phyloP scores from a whole-genome alignment of 1,284 basidiomycete species.

The Sutorius eximius region DNA sequence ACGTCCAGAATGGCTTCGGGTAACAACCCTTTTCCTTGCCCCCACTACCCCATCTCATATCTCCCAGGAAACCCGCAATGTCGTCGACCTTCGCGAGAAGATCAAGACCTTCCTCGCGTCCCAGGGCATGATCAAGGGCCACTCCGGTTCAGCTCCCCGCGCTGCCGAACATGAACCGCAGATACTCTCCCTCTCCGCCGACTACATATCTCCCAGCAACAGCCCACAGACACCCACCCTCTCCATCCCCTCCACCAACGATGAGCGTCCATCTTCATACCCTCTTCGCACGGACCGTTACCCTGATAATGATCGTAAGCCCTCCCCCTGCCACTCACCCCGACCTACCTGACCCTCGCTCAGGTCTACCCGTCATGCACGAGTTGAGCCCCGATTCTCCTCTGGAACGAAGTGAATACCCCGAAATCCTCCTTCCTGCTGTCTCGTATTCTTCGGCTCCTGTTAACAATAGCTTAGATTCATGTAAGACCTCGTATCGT shows the following conservation, averaged over 20 bases:
- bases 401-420: constrained; percentile 38
- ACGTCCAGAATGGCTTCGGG: constrained; percentile 81
- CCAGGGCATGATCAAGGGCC: constrained; percentile 84
- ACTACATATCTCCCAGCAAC: constrained; percentile 46
- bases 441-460: constrained; percentile 34
- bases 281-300: constrained; percentile 42
- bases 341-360: constrained; percentile 1
- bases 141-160: constrained; percentile 65
- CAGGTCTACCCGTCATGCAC: constrained; percentile 37
- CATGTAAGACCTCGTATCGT: constrained; percentile 72
- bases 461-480: constrained; percentile 47
- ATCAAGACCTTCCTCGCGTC: constrained; percentile 75
- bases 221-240: constrained; percentile 56
- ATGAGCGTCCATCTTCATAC: constrained; percentile 42
- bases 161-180: constrained; percentile 52
- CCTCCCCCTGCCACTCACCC: neutral
- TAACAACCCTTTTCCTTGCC: constrained; percentile 35
- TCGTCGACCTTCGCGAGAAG: constrained; percentile 65
- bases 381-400: constrained; percentile 40
- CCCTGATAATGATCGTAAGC: constrained; percentile 37
- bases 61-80: constrained; percentile 64
- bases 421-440: constrained; percentile 43
- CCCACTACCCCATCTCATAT: constrained; percentile 14
- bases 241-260: constrained; percentile 46
- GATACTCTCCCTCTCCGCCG: constrained; percentile 53